Base-by-base conservation (phyloP, 495 filamentous ascomycete genomes). In the Talaromyces liani region DNA sequence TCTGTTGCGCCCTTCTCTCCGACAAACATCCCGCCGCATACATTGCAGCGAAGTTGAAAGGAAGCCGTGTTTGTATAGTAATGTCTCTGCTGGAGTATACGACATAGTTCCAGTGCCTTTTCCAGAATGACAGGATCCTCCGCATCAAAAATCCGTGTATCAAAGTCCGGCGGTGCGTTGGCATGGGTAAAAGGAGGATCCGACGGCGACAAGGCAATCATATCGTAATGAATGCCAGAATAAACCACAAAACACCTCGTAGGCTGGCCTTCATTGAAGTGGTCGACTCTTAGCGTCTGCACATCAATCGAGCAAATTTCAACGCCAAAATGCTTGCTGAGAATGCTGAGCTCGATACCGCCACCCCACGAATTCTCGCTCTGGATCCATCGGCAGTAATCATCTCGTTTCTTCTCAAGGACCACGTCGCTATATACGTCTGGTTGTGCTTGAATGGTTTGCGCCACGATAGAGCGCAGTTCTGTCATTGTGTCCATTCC, bases 171-270 rank as follows among this genome's bases (percentile, higher is more conserved):
- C 9, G 85, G 81, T 12, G 82, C 77, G 63, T 85, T 79, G 9
- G 87, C 77, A 63, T 80, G 80, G 51, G 75, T 78, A 58, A 81
- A 78, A 7, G 83, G 82, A 24, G 84, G 81, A 64, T 85, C 83
- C 14, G 82, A 84, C 1, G 88, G 87, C 9, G 82, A 85, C 67
- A 95, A 81, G 0, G 89, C 90, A 58, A 97, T 85, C n/a, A 89
- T 86, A 72, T 98, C 94, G 72, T 98, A 98, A 69, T 98, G 94
- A 60, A 98, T 93, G 0, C 92, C 92, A 0, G 90, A 93, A 73
- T 97, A 98, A 2, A 97, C 86, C 31, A 98, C 77, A 41, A 98
- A 86, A 73, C 91, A 91, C 31, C 92, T 78, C 20, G 80, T 84
- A 1, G 79, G 71, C 27, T 81, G 82, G 1, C 86, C 87, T 69